Evolutionary conservation across 331 rosid species (phyloP), one percentile per base, ranked within the genome.

Genomic region (Quercus phellos): DNA sequence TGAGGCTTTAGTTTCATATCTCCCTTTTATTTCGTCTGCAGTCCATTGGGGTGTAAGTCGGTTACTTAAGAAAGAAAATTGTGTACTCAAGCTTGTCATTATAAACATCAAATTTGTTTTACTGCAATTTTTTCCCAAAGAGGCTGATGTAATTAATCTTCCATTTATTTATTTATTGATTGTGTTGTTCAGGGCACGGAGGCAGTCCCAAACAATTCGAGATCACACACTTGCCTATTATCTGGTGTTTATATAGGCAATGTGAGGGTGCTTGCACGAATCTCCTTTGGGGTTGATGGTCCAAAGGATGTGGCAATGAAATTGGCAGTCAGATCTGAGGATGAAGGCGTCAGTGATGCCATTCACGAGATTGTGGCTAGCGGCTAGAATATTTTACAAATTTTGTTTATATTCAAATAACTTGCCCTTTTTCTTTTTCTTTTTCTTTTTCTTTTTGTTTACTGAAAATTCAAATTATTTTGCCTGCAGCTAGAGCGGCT

Each of bases 281-380:
- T 95, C 84, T 91, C 98, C 13, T 91, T 95, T 68, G 99, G 99
- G 67, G 87, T 95, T 14, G 98, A 95, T 63, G 92, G 94, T 77
- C 85, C 97, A 26, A 93, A 82, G 88, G 98, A 95, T 68, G 99
- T 95, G 61, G 98, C 99, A 2, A 95, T 95, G 99, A 95, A 93
- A 85, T 90, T 95, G 79, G 71, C 92, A 0, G 99, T 93, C 24
- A 89, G 98, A 87, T 93, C 99, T 0, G 96, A 90, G 68, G 94
- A 93, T 53, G 97, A 75, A 63, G 46, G 80, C 2, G 94, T 93
- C 79, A 91, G 98, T 4, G 92, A 87, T 73, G 85, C 91, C 86
- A 90, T 95, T 66, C 99, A 95, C 59, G 98, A 95, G 84, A 90
- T 95, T 66, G 97, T 95, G 82, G 96, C 94, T 43, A 87, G 99